Base-by-base conservation (phyloP, 148 eudicot genomes). In the Rheum nobile region DNA sequence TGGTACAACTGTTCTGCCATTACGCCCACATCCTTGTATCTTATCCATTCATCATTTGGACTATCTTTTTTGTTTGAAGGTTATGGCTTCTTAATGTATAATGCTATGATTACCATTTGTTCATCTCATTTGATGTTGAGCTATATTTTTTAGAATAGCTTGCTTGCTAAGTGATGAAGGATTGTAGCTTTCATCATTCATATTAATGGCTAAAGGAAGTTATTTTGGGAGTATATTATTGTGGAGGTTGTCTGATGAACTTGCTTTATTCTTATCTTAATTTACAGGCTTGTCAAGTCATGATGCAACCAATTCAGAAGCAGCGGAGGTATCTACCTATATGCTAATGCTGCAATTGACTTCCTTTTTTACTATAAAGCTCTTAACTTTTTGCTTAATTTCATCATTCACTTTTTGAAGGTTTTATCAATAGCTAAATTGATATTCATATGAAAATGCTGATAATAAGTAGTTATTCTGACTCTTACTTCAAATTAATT, bases 201-300 rank as follows among this genome's bases (percentile, higher is more conserved):
- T 32, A 3, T 31, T 17, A 29, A 28, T 63, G 3, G 38, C 26
- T 26, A 11, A 26, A n/a, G 26, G 57, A 50, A 50, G 5, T n/a
- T 6, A 50, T 50, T 24, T 57, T 57, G 32, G 13, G 65, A 24
- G 32, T 3, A 41, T 41, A 63, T 32, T 1, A 14, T 32, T 63
- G 31, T 2, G 37, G 54, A 70, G 21, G 38, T 24, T 47, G 29
- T 8, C 41, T 12, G 61, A 19, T 44, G 76, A 19, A 71, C 55
- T 59, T n/a, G 73, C 73, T 71, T 54, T 21, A 39, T 31, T 71
- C 44, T 38, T 21, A 61, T 47, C 34, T 28, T 1, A 70, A 22
- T 42, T 39, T 78, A 72, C 87, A 87, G 90, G 86, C 73, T 77
- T 79, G 74, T 75, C 75, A 42, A 80, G 77, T 74, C 71, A 81